These are phyloP conservation scores for Tulasnella sp. DNA, from an alignment of 768 basidiomycete species.

Conservation along the genomic window DNA sequence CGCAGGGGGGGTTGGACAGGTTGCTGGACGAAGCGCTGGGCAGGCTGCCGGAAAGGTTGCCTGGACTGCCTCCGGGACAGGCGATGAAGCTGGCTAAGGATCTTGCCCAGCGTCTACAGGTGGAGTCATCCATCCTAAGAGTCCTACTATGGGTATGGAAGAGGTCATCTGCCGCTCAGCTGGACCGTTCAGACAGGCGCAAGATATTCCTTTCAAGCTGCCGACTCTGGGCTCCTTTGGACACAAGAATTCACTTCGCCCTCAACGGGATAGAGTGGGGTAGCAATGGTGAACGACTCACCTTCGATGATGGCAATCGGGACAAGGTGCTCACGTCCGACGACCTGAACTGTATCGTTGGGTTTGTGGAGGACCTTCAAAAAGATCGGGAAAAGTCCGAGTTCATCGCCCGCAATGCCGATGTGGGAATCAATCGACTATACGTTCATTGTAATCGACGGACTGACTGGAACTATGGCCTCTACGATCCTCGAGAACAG, in stretches of 20 bases:
- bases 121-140: neutral
- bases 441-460: neutral
- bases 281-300: too few species aligned
- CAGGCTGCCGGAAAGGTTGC: too few species aligned
- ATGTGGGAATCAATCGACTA: slow-evolving; percentile 6
- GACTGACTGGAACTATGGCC: neutral
- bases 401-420: neutral
- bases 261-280: neutral
- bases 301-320: too few species aligned
- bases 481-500: neutral
- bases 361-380: neutral
- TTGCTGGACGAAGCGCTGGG: too few species aligned
- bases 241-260: neutral
- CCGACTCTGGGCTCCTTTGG: neutral
- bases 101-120: neutral
- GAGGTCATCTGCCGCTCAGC: neutral
- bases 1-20: too few species aligned
- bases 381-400: neutral
- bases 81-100: too few species aligned
- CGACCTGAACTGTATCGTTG: neutral
- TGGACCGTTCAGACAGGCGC: neutral
- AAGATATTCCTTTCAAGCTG: neutral
- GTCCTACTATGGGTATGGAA: neutral
- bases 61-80: too few species aligned
- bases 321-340: neutral